Evolutionary conservation across 2,329 filamentous ascomycete genomes (phyloP).

Genomic region (Epichloe sibirici): DNA sequence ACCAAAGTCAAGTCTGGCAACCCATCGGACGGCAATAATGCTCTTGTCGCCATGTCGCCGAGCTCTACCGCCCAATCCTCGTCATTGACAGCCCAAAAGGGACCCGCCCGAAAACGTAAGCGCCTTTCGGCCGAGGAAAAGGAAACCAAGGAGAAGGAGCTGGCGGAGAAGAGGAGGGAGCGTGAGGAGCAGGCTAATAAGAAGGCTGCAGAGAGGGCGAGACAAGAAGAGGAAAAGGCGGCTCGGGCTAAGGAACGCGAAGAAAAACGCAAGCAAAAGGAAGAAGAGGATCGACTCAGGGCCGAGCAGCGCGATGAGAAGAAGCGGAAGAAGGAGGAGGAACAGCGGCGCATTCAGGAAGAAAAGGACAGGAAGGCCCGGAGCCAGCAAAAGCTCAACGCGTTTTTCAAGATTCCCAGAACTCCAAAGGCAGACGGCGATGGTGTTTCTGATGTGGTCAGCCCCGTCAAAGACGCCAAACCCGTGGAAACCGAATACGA

Average conservation of each 20-base stretch:
- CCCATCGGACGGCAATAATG: background rate
- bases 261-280: constrained; percentile 28
- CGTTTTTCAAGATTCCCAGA: constrained; percentile 28
- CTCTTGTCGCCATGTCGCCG: constrained; percentile 7
- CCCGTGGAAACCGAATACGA: constrained; percentile 43
- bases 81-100: constrained; percentile 6
- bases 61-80: background rate
- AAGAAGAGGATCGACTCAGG: constrained; percentile 27
- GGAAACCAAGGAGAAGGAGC: constrained; percentile 16
- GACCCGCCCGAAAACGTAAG: constrained; percentile 29
- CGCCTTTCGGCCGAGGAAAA: constrained; percentile 26
- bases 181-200: constrained; percentile 19
- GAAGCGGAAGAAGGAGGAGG: constrained; percentile 38
- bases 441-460: constrained; percentile 15
- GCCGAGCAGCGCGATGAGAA: constrained; percentile 33
- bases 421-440: constrained; percentile 29
- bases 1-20: constrained; percentile 13
- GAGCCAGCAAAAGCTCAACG: constrained; percentile 33
- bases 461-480: constrained; percentile 17
- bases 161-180: constrained; percentile 22
- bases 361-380: constrained; percentile 38
- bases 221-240: constrained; percentile 27
- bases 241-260: constrained; percentile 26
- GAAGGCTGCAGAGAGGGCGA: constrained; percentile 17
- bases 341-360: constrained; percentile 24